Percentiles rank a stretch among this genome's conserved stretches.
Evolutionary conservation across 78 protist genomes (phyloP).

Genomic region (Dictyostelium capitatum): DNA sequence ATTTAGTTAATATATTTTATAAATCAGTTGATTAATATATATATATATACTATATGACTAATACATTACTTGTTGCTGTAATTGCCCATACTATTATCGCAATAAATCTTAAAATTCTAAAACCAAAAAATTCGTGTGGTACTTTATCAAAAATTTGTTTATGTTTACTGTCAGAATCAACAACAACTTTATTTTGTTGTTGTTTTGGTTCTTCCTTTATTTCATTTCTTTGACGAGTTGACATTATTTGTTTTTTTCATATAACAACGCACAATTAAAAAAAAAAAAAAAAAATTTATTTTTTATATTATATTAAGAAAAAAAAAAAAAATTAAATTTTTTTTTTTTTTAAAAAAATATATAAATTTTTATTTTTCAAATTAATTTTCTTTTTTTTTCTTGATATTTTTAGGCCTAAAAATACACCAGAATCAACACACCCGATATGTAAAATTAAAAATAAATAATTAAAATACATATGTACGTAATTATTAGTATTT

Average conservation of each 20-base stretch:
- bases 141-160: not conserved
- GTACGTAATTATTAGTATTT: too few relatives aligned
- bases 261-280: not conserved
- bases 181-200: not conserved
- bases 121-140: slow-evolving; percentile 17
- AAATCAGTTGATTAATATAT: not conserved
- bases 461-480: too few relatives aligned
- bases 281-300: not conserved
- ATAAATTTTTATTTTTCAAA: too few relatives aligned
- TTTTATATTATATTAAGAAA: not conserved
- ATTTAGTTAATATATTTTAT: not conserved
- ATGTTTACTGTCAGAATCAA: not conserved
- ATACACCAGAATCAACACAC: too few relatives aligned
- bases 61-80: slow-evolving; percentile 20
- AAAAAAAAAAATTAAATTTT: too few relatives aligned
- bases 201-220: not conserved
- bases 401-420: too few relatives aligned
- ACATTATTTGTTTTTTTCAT: not conserved
- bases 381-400: too few relatives aligned
- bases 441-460: too few relatives aligned
- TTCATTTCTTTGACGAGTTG: not conserved
- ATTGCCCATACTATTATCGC: slow-evolving; percentile 20
- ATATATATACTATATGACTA: not conserved
- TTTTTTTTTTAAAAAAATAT: too few relatives aligned
- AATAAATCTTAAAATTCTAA: slow-evolving; percentile 25